Evolutionary conservation across 2,329 filamentous ascomycete genomes (phyloP).

Genomic region (Trichoderma oligosporum): DNA sequence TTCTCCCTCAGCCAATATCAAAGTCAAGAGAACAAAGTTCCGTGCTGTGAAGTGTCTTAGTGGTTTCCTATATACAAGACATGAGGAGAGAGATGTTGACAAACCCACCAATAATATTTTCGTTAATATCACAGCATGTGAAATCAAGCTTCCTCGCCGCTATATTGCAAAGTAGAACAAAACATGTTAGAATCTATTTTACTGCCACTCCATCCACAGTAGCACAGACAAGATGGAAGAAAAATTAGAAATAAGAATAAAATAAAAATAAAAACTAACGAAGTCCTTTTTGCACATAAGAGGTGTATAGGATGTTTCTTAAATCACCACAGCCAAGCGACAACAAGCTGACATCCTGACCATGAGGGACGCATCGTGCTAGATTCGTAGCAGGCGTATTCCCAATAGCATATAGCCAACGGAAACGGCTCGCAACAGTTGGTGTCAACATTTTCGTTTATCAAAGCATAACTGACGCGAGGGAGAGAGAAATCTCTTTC

Average conservation of each 20-base stretch:
- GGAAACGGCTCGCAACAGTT: constrained; percentile 30
- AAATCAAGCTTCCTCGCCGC: constrained; percentile 46
- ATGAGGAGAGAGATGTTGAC: neutral
- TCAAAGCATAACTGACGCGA: neutral
- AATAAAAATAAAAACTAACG: constrained; percentile 29
- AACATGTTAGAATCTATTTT: too few species aligned
- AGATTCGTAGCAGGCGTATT: constrained; percentile 53
- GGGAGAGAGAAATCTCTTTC: too few species aligned
- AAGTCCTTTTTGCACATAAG: constrained; percentile 40
- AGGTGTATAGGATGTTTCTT: constrained; percentile 54
- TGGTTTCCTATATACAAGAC: neutral
- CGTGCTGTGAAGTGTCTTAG: constrained; percentile 41
- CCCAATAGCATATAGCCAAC: constrained; percentile 47
- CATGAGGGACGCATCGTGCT: constrained; percentile 45
- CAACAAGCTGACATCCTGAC: constrained; percentile 47
- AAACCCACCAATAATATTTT: constrained; percentile 46
- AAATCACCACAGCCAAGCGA: constrained; percentile 55
- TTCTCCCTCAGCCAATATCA: constrained; percentile 44
- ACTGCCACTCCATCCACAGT: too few species aligned
- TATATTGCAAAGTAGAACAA: constrained; percentile 19
- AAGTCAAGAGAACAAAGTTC: constrained; percentile 50
- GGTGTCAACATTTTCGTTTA: constrained; percentile 36
- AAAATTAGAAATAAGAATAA: neutral
- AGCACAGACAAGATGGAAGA: too few species aligned
- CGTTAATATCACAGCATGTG: constrained; percentile 53